Conservation (phyloP, 495 filamentous ascomycete genomes). For the Xylaria intraflava region DNA sequence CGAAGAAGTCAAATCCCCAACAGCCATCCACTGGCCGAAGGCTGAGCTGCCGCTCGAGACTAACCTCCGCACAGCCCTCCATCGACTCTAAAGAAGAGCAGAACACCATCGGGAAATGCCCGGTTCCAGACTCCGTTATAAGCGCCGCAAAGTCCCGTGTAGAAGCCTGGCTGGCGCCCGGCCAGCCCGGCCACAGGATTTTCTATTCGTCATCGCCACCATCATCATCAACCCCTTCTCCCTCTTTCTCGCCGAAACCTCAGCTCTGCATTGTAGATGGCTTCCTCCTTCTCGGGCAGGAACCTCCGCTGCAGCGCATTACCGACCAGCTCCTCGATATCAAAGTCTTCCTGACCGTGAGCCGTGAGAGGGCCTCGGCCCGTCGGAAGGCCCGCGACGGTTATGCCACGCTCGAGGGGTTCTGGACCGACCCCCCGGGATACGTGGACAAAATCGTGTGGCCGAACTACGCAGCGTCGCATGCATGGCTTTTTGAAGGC, state of each 20-base stretch:
- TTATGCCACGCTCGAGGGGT: conserved; percentile 85
- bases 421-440: conserved; percentile 88
- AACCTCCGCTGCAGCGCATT: conserved; percentile 27
- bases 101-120: conserved; percentile 51
- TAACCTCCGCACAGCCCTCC: conserved; percentile 35
- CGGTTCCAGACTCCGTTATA: conserved; percentile 38
- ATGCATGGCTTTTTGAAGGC: conserved; percentile 65
- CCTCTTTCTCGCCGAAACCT: not conserved
- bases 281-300: conserved; percentile 67
- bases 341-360: conserved; percentile 65
- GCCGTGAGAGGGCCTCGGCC: conserved; percentile 51
- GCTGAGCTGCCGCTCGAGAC: conserved; percentile 9
- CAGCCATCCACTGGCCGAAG: not conserved
- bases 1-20: not conserved
- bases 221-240: no score
- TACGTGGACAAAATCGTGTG: conserved; percentile 95
- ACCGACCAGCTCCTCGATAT: conserved; percentile 56
- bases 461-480: conserved; percentile 80
- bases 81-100: conserved; percentile 71
- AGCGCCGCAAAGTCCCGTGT: conserved; percentile 32
- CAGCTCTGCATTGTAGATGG: conserved; percentile 67
- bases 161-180: conserved; percentile 32
- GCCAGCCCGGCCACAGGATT: conserved; percentile 28
- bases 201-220: conserved; percentile 7
- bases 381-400: conserved; percentile 67